Percentiles rank a stretch among this genome's conserved stretches.
Evolutionary conservation across 2,329 filamentous ascomycete species (phyloP).

Genomic region (Aspergillus luchuensis): DNA sequence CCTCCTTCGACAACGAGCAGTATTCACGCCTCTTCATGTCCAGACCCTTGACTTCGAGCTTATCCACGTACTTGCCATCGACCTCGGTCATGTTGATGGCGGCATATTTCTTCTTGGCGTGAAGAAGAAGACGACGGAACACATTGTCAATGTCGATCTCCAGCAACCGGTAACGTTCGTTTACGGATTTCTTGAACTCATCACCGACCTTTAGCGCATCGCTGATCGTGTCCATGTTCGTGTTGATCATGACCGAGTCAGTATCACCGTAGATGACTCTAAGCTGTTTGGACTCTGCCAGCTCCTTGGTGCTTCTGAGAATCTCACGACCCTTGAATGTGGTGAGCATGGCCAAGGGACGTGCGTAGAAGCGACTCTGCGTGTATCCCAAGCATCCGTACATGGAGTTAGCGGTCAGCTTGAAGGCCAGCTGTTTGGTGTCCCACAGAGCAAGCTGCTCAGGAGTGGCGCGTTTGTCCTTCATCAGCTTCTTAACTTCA

Average conservation of each 20-base stretch:
- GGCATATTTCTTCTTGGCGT: slow-evolving; percentile 99
- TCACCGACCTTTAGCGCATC: slow-evolving; percentile 89
- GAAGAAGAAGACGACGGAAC: slow-evolving; percentile 87
- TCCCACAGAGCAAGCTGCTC: slow-evolving; percentile 95
- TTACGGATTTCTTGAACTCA: slow-evolving; percentile 93
- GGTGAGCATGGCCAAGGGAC: slow-evolving; percentile 90
- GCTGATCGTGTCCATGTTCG: slow-evolving; percentile 89
- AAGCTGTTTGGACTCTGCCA: slow-evolving; percentile 86
- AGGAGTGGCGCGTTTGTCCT: slow-evolving; percentile 79
- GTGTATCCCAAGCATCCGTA: slow-evolving; percentile 98
- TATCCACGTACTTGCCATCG: slow-evolving; percentile 86
- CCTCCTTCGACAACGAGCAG: slow-evolving; percentile 92
- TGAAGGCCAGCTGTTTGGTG: slow-evolving; percentile 94
- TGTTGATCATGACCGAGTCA: slow-evolving; percentile 99
- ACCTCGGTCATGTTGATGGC: slow-evolving; percentile 90
- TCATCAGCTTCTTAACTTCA: slow-evolving; percentile 96
- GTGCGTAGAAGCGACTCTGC: slow-evolving; percentile 94
- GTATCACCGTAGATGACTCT: slow-evolving; percentile 99
- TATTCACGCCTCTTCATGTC: slow-evolving; percentile 98
- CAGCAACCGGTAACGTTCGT: slow-evolving; percentile 85
- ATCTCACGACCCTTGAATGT: slow-evolving; percentile 98
- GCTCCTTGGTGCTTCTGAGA: slow-evolving; percentile 89
- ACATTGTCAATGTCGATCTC: slow-evolving; percentile 99
- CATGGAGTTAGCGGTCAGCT: slow-evolving; percentile 99
- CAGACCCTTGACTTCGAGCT: slow-evolving; percentile 96